Evolutionary conservation across 192 early-diverging fungal species (phyloP).

Genomic region (Coemansia aciculifera): DNA sequence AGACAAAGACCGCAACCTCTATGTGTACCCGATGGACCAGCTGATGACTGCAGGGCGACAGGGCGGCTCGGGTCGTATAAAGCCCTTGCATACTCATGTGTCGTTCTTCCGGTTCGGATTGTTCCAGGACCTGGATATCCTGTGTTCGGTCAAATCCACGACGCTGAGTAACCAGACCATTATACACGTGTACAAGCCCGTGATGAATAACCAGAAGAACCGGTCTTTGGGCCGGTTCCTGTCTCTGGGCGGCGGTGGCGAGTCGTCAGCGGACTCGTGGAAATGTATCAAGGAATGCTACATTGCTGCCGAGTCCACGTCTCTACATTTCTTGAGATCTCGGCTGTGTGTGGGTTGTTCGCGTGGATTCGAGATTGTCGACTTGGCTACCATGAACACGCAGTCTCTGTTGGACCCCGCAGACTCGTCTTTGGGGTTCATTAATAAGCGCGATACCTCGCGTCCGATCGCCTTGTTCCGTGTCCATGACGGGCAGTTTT

Average conservation of each 20-base stretch:
- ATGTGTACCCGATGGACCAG: constrained; percentile 58
- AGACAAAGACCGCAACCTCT: constrained; percentile 65
- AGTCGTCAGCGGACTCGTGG: constrained; percentile 49
- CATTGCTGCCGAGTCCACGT: constrained; percentile 85
- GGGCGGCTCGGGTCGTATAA: constrained; percentile 20
- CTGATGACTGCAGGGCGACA: constrained; percentile 42
- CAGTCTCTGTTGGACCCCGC: constrained; percentile 84
- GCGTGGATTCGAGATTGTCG: constrained; percentile 93
- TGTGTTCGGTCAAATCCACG: constrained; percentile 73
- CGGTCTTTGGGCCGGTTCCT: constrained; percentile 54
- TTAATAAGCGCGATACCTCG: constrained; percentile 73
- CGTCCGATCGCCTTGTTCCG: constrained; percentile 84
- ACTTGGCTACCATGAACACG: constrained; percentile 79
- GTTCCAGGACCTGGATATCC: constrained; percentile 59
- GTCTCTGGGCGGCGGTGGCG: constrained; percentile 29
- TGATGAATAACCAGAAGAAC: constrained; percentile 54
- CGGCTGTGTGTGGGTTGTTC: constrained; percentile 87
- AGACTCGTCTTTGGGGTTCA: constrained; percentile 77
- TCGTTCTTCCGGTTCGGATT: constrained; percentile 76
- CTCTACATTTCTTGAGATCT: constrained; percentile 81
- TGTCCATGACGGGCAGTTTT: constrained; percentile 71
- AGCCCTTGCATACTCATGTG: constrained; percentile 62
- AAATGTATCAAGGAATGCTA: constrained; percentile 82
- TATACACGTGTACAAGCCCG: constrained; percentile 76
- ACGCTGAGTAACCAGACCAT: constrained; percentile 67